A percentile compares a stretch with the other conserved stretches of the same genome.
These are phyloP conservation scores for Inga oerstediana DNA, from an alignment of 306 rosid species.

Conservation along the genomic window DNA sequence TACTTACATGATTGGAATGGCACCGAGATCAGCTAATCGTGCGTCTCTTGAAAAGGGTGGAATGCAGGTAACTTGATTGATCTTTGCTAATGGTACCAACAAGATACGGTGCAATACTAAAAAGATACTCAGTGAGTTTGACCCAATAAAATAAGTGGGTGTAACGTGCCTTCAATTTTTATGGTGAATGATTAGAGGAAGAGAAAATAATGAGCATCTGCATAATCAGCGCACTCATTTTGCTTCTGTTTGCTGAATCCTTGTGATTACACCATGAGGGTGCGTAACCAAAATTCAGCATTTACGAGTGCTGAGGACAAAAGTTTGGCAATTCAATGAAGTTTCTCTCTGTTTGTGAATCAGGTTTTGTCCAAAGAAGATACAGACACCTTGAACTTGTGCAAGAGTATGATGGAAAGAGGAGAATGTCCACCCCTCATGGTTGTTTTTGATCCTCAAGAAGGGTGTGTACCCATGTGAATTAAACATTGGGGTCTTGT, in stretches of 20 bases:
- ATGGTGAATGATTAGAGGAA: background rate
- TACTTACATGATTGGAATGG: constrained; percentile 73
- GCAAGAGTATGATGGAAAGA: constrained; percentile 84
- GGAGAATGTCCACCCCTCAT: constrained; percentile 94
- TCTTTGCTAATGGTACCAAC: background rate
- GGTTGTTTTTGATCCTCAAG: constrained; percentile 94
- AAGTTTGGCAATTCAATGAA: background rate
- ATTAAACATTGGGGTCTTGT: background rate
- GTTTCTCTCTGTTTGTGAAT: constrained; percentile 21
- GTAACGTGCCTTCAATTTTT: background rate
- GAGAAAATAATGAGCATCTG: background rate
- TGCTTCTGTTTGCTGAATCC: background rate
- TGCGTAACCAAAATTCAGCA: background rate
- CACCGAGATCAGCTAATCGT: constrained; percentile 70
- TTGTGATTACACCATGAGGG: background rate
- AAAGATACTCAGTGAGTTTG: background rate
- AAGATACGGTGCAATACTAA: constrained; percentile 6
- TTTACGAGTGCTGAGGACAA: background rate
- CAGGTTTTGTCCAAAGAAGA: constrained; percentile 86
- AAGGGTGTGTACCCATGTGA: constrained; percentile 60
- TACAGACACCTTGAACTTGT: constrained; percentile 62
- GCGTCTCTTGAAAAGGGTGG: constrained; percentile 76
- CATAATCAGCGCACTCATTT: background rate
- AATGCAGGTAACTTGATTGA: constrained; percentile 70
- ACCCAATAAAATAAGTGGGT: background rate